Evolutionary conservation across 768 basidiomycete genomes (phyloP), one percentile per base, ranked within the genome.

Genomic region (Collybia sordida): DNA sequence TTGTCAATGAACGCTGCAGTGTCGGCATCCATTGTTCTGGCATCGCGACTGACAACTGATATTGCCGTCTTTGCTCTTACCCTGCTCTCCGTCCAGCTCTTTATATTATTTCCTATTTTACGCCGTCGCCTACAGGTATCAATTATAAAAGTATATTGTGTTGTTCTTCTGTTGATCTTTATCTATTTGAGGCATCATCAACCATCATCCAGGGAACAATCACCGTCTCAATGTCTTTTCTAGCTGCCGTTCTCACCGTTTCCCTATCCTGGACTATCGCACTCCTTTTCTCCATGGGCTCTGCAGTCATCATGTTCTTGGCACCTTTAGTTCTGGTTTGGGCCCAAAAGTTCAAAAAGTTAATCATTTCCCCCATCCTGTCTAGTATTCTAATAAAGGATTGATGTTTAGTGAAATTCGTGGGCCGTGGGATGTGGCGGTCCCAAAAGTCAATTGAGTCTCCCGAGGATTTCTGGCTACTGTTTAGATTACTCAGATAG

Each of bases 311-410:
- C 18, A 85, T 84, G 8, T 85, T 93, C 62, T 62, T 85, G 38
- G 89, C 87, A 8, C 91, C 92, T 11, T 85, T 71, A 18, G 70
- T 88, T 36, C 70, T 92, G 38, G 77, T 93, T 49, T 92, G 90
- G 88, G 91, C 90, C 3, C 90, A 93, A 69, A 78, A 78, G 65
- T 91, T 82, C 72, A 94, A 94, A 74, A 93, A 94, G 90, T 84
- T 61, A 34, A 86, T 75, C 55, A 51, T 35, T 50, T 45, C 38
- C 43, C 48, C n/a, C 18, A 38, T n/a, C 47, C 36, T 46, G 15
- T 36, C 42, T 43, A 39, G n/a, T 21, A 50, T n/a, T n/a, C 46
- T 49, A 23, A 48, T 44, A 18, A 50, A 51, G n/a, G 7, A 45
- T 49, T 53, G 3, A 5, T 24, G 27, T 58, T 47, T 61, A 93